These are phyloP conservation scores for Paecilomyces fulvus DNA, from an alignment of 2,329 filamentous ascomycete species.

Conservation along the genomic window DNA sequence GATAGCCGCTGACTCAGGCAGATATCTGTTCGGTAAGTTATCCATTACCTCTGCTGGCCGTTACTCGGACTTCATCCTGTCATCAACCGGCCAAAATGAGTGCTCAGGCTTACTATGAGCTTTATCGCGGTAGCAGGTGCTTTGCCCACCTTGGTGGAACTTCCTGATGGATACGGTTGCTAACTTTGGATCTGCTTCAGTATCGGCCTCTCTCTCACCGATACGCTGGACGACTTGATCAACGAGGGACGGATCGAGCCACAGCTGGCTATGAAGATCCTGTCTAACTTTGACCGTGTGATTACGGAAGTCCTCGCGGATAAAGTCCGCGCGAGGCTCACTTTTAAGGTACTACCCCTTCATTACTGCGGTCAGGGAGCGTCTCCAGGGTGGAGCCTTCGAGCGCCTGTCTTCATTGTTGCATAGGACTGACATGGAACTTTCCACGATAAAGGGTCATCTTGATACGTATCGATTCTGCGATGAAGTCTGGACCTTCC, in stretches of 20 bases:
- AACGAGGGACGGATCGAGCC: conserved; percentile 92
- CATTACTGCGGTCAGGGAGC: background rate
- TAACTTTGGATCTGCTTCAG: conserved; percentile 41
- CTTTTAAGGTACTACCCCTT: conserved; percentile 69
- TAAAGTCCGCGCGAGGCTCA: conserved; percentile 81
- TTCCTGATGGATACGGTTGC: conserved; percentile 6
- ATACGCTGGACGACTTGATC: conserved; percentile 95
- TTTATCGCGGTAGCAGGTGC: conserved; percentile 98
- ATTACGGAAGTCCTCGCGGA: conserved; percentile 87
- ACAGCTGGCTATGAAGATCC: conserved; percentile 96
- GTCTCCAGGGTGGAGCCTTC: background rate
- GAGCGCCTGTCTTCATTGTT: background rate
- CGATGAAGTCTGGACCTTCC: conserved; percentile 98
- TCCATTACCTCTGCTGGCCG: background rate
- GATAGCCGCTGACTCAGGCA: background rate
- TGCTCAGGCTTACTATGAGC: conserved; percentile 67
- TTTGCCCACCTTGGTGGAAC: conserved; percentile 5
- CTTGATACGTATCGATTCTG: conserved; percentile 98
- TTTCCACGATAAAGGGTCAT: conserved; percentile 58
- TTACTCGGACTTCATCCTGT: conserved; percentile 2
- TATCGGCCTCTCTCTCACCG: conserved; percentile 85
- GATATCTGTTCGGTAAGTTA: conserved; percentile 4
- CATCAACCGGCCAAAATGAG: conserved; percentile 33
- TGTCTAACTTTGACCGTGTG: conserved; percentile 88
- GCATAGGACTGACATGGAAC: conserved; percentile 8